These are phyloP conservation scores for Cordyceps cicadae DNA, from an alignment of 2,329 filamentous ascomycete genomes.

Conservation along the genomic window DNA sequence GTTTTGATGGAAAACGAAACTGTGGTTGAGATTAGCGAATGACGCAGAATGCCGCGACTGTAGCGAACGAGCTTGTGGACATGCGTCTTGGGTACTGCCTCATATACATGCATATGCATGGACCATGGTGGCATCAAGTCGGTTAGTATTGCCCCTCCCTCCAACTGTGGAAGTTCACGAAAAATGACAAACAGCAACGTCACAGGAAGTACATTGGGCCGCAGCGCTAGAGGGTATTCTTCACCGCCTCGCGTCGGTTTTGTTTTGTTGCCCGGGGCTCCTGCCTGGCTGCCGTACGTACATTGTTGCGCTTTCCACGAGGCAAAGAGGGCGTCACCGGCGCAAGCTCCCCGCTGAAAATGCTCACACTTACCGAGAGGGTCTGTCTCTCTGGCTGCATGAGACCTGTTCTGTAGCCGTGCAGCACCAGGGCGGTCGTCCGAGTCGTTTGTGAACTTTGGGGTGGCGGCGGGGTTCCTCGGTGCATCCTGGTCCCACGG, in stretches of 20 bases:
- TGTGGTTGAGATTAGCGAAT: background rate
- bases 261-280: background rate
- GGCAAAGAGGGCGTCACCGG: background rate
- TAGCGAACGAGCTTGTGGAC: background rate
- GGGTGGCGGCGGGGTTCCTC: background rate
- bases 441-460: too few species aligned
- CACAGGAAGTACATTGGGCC: background rate
- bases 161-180: too few species aligned
- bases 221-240: background rate
- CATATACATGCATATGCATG: background rate
- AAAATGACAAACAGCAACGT: background rate
- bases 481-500: background rate
- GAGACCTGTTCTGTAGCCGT: background rate
- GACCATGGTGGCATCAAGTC: background rate
- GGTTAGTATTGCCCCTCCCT: background rate
- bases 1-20: too few species aligned
- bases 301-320: background rate
- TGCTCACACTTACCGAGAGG: too few species aligned
- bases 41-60: background rate
- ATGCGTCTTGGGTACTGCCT: too few species aligned
- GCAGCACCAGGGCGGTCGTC: too few species aligned
- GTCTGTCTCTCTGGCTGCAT: background rate
- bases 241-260: background rate
- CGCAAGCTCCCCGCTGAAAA: background rate
- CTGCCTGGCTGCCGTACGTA: background rate